Base-by-base conservation (phyloP, 2,329 filamentous ascomycete species). In the Alternaria sp. region DNA sequence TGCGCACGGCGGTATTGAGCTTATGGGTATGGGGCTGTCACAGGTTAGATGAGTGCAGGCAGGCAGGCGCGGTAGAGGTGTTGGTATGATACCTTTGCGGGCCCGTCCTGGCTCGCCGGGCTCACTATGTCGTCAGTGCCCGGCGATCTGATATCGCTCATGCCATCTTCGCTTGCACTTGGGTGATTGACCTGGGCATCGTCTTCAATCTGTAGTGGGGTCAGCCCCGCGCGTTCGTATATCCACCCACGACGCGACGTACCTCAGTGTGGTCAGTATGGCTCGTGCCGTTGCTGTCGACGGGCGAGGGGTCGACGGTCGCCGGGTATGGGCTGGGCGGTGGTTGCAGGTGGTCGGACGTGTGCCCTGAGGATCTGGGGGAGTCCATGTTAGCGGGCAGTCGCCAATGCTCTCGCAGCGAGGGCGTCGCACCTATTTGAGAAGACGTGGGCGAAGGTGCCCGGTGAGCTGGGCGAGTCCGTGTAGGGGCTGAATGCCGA, bases 271-370 rank as follows among this genome's bases (percentile, higher is more conserved):
- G 90, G 73, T 96, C 92, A 10, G 93, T 95, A 43, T 87, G 90
- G 73, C 91, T 91, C 23, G 93, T 96, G 62, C 92, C 91, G 76
- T 92, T 94, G 43, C 93, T 96, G 54, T 93, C 93, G 23, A 95
- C 92, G 8, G 93, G 92, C 17, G 92, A 95, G 10, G 92, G 92
- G 44, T 93, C 92, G 57, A 93, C 90, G 68, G 65, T 90, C 85
- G 80, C 88, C 86, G 76, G 87, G 79, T 83, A 90, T 28, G 83
- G 84, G 66, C 82, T 84, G 15, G 81, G 79, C 40, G 82, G 83
- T 44, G 82, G 83, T 47, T 81, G 76, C 55, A 85, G 80, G 69
- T 83, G 82, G 73, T 84, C 83, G 61, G 77, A 80, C n/a, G 74
- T 73, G 81, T 84, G 77, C 45, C 32, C 54, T 60, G 81, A 83